Evolutionary conservation across 345 rosid species (phyloP).

Genomic region (Melaleuca quinquenervia): DNA sequence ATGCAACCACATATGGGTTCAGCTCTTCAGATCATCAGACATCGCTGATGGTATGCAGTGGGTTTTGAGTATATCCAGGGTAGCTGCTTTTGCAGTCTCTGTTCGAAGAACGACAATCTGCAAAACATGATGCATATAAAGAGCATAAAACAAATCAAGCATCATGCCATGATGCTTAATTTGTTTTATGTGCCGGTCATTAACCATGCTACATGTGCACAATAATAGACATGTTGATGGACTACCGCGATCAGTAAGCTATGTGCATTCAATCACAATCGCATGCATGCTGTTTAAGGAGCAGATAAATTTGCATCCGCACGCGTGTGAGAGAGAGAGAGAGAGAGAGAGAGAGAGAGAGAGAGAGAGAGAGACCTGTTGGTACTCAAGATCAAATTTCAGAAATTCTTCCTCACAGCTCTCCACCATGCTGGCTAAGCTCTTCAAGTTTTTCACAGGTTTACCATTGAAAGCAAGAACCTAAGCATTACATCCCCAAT

Average conservation of each 20-base stretch:
- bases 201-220: not conserved
- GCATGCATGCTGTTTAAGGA: not conserved
- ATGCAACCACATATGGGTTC: not conserved
- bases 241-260: not conserved
- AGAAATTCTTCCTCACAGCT: conserved; percentile 45
- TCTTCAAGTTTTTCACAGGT: conserved; percentile 56
- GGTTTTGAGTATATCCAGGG: conserved; percentile 43
- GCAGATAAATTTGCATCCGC: not conserved
- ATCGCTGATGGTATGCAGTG: conserved; percentile 60
- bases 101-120: conserved; percentile 52
- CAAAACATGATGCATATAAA: not conserved
- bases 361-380: conserved; percentile 30
- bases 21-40: conserved; percentile 52
- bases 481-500: conserved; percentile 3
- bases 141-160: not conserved
- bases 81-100: conserved; percentile 45
- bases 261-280: not conserved
- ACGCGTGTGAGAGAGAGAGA: not conserved
- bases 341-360: not conserved
- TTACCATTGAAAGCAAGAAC: conserved; percentile 53
- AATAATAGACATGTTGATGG: not conserved
- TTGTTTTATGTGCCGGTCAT: no score
- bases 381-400: conserved; percentile 49
- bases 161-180: not conserved
- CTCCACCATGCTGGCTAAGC: conserved; percentile 54